phyloP scores from a whole-genome alignment of 179 eudicot species.

The Corrigiola litoralis region DNA sequence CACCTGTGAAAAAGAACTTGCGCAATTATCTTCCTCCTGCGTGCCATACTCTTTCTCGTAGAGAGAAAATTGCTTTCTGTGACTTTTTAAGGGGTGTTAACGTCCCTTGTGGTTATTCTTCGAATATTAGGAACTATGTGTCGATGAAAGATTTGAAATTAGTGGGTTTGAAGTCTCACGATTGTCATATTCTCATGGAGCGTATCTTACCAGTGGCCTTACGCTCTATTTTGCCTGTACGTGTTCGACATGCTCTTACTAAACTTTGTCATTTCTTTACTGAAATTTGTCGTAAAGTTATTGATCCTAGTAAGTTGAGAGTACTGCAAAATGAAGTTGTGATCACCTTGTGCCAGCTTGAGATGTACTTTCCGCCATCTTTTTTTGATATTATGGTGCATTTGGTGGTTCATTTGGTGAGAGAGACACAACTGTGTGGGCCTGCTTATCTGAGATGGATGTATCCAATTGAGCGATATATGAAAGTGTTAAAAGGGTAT shows the following conservation, averaged over 20 bases:
- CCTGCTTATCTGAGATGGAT: background rate
- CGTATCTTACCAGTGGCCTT: background rate
- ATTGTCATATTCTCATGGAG: conserved; percentile 5
- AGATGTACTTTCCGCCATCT: conserved; percentile 3
- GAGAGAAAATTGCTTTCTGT: background rate
- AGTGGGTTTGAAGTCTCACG: conserved; percentile 10
- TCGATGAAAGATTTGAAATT: conserved; percentile 2
- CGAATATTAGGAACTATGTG: conserved; percentile 1
- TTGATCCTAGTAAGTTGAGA: background rate
- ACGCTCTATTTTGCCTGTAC: background rate
- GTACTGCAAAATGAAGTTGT: background rate
- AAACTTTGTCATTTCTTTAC: conserved; percentile 9
- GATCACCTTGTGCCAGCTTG: background rate
- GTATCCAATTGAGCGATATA: background rate
- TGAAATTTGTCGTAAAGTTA: background rate
- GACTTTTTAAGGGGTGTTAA: background rate
- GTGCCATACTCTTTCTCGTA: background rate
- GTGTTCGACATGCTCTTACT: background rate
- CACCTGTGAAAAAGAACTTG: background rate
- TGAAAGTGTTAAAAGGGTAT: background rate
- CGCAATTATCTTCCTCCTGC: conserved; percentile 6
- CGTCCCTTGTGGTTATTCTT: background rate
- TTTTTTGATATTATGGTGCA: conserved; percentile 11
- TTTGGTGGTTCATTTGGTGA: background rate
- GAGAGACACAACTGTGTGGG: background rate